Percentiles rank a stretch among this genome's conserved stretches.
Conservation (phyloP, 2,329 filamentous ascomycete species). For the Diaporthe vaccinii region DNA sequence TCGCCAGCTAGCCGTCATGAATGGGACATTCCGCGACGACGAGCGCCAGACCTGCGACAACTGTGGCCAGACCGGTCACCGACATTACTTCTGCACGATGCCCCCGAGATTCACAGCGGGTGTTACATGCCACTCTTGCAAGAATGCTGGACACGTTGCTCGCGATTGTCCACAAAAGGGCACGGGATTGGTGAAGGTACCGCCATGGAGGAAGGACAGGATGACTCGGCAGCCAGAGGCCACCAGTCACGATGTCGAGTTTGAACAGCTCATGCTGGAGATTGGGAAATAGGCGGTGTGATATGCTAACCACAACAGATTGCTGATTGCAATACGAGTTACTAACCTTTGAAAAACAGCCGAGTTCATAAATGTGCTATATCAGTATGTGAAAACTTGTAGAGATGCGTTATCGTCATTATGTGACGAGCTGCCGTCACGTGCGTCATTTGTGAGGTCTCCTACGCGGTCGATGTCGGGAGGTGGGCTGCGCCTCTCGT, state of each 20-base stretch:
- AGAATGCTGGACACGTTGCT: neutral
- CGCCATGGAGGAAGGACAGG: slow-evolving; percentile 15
- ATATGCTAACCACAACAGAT: slow-evolving; percentile 7
- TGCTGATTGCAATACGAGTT: neutral
- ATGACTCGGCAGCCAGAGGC: neutral
- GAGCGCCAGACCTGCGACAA: slow-evolving; percentile 55
- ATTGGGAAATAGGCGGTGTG: neutral
- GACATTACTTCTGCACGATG: slow-evolving; percentile 5
- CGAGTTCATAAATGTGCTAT: neutral
- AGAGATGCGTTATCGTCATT: neutral
- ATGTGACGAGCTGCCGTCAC: neutral
- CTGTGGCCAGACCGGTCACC: neutral
- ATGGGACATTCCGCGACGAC: slow-evolving; percentile 85
- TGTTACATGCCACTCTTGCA: neutral
- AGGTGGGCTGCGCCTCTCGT: slow-evolving; percentile 28
- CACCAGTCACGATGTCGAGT: neutral
- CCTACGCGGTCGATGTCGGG: neutral
- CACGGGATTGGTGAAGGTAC: neutral
- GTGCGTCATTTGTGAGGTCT: slow-evolving; percentile 27
- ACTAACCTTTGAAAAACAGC: neutral
- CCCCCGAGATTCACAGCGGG: neutral
- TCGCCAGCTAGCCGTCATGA: slow-evolving; percentile 82
- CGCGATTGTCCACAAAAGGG: slow-evolving; percentile 5
- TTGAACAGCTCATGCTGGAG: slow-evolving; percentile 29
- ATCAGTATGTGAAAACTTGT: neutral